Base-by-base conservation (phyloP, 2,329 filamentous ascomycete genomes). In the Cercospora sojina region DNA sequence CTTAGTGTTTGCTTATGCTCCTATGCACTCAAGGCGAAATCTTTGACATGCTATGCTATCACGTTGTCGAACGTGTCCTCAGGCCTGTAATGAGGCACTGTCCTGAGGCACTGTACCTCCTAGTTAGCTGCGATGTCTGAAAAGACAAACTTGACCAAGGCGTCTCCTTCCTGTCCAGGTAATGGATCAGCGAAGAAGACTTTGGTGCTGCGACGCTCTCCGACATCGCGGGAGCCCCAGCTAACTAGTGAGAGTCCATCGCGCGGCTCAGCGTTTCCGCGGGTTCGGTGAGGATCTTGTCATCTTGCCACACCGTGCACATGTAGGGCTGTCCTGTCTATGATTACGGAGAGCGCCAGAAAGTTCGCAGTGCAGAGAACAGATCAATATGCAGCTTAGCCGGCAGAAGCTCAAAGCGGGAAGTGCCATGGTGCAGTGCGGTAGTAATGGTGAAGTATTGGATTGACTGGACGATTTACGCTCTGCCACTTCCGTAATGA, bases 131-230 rank as follows among this genome's bases (percentile, higher is more conserved):
- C 16, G 5, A 38, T 38, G 35, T n/a, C 35, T 16, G 16, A n/a
- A 23, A 27, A 27, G 51, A 27, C 51, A 31, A 29, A 56, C n/a
- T 31, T 32, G 29, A 29, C 10, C 41, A 31, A 29, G 55, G 18
- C 47, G 32, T 27, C 31, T 35, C 60, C 49, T 56, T 35, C 47
- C 60, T 41, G 47, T 43, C 25, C 5, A 18, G 49, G 60, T 23
- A 47, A 62, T 62, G 41, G 60, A 62, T 62, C 49, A 62, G 60
- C 60, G 60, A 62, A 16, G 20, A 43, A 31, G 31, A 5, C 43
- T 56, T 53, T 62, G 38, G 47, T 23, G 60, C 47, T 27, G 25
- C n/a, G 29, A 56, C 43, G 31, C 23, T 32, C 60, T 56, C 60
- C 49, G 60, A 62, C 60, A 62, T 62, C 60, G 60, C 47, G 31